Evolutionary conservation across 2,329 filamentous ascomycete species (phyloP).

Genomic region (Cercospora berteroae): DNA sequence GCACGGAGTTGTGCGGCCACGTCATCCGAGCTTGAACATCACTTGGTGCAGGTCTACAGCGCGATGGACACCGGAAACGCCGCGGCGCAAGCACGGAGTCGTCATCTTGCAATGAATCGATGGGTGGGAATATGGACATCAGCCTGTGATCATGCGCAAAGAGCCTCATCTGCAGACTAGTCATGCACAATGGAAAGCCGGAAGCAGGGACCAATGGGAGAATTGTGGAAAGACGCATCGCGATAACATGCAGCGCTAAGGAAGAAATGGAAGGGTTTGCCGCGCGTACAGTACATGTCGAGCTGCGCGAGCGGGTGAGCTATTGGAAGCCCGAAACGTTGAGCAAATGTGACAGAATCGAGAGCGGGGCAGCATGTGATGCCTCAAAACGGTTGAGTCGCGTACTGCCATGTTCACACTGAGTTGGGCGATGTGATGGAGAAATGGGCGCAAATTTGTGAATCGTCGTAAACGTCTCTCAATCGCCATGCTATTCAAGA

Average conservation of each 20-base stretch:
- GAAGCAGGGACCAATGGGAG: not conserved
- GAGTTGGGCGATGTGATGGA: not conserved
- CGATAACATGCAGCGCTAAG: not conserved
- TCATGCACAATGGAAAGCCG: not conserved
- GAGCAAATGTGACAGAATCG: not conserved
- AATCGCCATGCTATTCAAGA: slow-evolving; percentile 9
- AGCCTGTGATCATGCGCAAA: not conserved
- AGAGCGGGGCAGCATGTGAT: not conserved
- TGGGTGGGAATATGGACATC: not conserved
- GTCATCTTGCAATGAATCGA: not conserved
- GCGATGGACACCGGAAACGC: not conserved
- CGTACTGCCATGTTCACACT: not conserved
- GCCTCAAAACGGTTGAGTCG: not conserved
- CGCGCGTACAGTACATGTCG: not conserved
- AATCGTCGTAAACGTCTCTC: not conserved
- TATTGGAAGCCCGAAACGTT: not conserved
- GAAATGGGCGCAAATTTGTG: not conserved
- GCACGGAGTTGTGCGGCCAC: not conserved
- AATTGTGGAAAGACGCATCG: not conserved
- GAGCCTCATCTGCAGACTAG: not conserved
- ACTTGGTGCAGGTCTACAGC: not conserved
- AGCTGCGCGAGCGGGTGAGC: not conserved
- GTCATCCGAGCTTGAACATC: not conserved
- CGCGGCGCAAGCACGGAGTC: not conserved
- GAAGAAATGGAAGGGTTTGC: not conserved